Evolutionary conservation across 768 basidiomycete genomes (phyloP).

Genomic region (Lactarius sanguifluus): DNA sequence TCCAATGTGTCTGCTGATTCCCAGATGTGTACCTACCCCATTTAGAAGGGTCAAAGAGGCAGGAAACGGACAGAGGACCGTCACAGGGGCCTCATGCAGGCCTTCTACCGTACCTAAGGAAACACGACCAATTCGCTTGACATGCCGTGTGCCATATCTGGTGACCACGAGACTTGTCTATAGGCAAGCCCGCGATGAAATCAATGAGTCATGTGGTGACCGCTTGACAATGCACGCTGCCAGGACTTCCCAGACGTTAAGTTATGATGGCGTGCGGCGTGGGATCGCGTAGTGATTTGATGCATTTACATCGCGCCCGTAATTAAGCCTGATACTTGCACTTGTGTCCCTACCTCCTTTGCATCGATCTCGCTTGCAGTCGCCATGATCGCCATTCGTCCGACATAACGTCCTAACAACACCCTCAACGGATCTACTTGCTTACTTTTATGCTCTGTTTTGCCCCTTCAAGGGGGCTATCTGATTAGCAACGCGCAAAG

Average conservation of each 20-base stretch:
- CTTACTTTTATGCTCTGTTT: not conserved
- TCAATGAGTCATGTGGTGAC: constrained; percentile 18
- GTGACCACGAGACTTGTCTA: not conserved
- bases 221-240: constrained; percentile 8
- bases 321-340: constrained; percentile 2
- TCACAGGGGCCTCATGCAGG: not conserved
- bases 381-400: constrained; percentile 14
- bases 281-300: not conserved
- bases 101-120: not conserved
- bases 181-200: not conserved
- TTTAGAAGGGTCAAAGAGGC: not conserved
- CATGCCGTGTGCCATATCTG: not conserved
- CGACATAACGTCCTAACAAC: not conserved
- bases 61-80: not conserved
- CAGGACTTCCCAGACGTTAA: not conserved
- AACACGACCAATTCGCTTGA: constrained; percentile 5
- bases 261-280: constrained; percentile 17
- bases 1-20: constrained; percentile 12
- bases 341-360: not conserved
- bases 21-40: not conserved
- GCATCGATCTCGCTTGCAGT: constrained; percentile 7
- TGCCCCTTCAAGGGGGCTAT: constrained; percentile 6
- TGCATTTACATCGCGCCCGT: not conserved
- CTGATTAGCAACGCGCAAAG: not conserved
- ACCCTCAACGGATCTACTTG: not conserved